These are phyloP conservation scores for Onygenales sp. DNA, from an alignment of 2,329 filamentous ascomycete genomes.

Conservation along the genomic window DNA sequence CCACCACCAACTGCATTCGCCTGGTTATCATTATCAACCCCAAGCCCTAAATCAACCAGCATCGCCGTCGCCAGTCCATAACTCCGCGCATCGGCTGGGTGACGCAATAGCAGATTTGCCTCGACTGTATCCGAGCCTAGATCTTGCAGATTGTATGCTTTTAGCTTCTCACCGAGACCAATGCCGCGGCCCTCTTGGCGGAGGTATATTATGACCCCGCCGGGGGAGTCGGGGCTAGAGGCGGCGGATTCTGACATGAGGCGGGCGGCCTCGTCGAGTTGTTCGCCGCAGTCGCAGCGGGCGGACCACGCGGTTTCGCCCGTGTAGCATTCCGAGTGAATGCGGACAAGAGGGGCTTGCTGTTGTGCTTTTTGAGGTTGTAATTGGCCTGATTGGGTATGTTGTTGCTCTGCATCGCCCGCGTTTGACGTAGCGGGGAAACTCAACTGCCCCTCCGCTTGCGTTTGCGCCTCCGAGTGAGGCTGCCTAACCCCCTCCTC, in stretches of 20 bases:
- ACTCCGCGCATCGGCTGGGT: conserved; percentile 87
- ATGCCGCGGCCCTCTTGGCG: conserved; percentile 95
- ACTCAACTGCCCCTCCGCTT: conserved; percentile 4
- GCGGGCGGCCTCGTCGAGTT: conserved; percentile 89
- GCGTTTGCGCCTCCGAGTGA: conserved; percentile 9
- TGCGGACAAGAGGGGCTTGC: conserved; percentile 68
- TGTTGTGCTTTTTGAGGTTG: conserved; percentile 9
- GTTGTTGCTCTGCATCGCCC: neutral
- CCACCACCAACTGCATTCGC: conserved; percentile 34
- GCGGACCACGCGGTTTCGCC: conserved; percentile 98
- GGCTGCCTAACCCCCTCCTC: conserved; percentile 7
- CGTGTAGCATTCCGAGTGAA: conserved; percentile 97
- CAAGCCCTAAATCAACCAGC: conserved; percentile 70
- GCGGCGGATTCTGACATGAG: conserved; percentile 54
- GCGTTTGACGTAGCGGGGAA: no score
- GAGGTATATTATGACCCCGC: conserved; percentile 90
- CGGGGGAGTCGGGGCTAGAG: conserved; percentile 43
- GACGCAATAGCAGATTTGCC: conserved; percentile 79
- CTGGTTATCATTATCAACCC: conserved; percentile 39
- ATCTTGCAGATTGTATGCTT: conserved; percentile 96
- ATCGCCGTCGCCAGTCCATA: conserved; percentile 97
- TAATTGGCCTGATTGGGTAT: conserved; percentile 10
- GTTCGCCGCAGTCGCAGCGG: conserved; percentile 94
- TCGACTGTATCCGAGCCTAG: conserved; percentile 96
- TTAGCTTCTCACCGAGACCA: conserved; percentile 87